phyloP scores from a whole-genome alignment of 306 rosid genomes.

The Quercus alba region DNA sequence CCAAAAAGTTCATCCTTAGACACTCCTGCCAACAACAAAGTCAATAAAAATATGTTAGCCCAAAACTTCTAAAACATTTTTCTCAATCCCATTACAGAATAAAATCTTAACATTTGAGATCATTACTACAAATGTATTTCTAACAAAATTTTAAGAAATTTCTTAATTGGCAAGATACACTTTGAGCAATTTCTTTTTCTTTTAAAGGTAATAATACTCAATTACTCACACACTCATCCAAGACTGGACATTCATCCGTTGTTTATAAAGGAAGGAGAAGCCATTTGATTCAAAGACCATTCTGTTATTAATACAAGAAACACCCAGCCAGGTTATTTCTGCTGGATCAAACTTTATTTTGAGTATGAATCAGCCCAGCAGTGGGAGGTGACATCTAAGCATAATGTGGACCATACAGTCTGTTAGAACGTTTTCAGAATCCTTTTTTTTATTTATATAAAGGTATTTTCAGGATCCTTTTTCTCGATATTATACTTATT shows the following conservation, averaged over 20 bases:
- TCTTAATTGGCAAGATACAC: neutral
- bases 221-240: too few relatives aligned
- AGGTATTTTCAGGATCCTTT: too few relatives aligned
- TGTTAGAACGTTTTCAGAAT: too few relatives aligned
- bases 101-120: neutral
- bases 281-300: neutral
- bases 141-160: neutral
- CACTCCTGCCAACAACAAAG: constrained; percentile 42
- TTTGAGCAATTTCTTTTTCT: neutral
- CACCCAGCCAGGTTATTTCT: too few relatives aligned
- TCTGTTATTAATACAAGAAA: too few relatives aligned
- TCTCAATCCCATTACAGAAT: neutral
- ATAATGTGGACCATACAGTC: too few relatives aligned
- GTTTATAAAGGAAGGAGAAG: neutral
- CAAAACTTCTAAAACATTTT: neutral
- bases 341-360: too few relatives aligned
- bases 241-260: neutral
- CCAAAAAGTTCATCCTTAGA: constrained; percentile 82
- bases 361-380: too few relatives aligned
- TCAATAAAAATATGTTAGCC: constrained; percentile 9
- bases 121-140: neutral
- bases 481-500: too few relatives aligned
- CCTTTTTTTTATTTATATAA: too few relatives aligned
- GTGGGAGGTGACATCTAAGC: too few relatives aligned
- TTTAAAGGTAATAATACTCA: neutral